A percentile compares a stretch with the other conserved stretches of the same genome.
Evolutionary conservation across 768 basidiomycete genomes (phyloP).

Genomic region (Coprinopsis strossmayeri): DNA sequence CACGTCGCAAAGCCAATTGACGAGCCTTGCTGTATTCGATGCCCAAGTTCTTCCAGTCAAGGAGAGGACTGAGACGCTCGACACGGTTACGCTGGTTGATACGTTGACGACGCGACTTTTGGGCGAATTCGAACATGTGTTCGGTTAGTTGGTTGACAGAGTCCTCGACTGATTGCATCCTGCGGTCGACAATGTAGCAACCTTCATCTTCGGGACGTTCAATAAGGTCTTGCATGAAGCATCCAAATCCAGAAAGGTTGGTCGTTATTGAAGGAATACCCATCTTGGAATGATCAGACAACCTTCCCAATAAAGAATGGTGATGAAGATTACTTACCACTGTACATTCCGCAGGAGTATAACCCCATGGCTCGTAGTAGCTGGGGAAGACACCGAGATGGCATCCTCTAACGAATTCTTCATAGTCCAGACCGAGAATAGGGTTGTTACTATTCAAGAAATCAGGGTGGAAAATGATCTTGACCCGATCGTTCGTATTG

Average conservation of each 20-base stretch:
- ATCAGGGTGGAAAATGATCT: slow-evolving; percentile 96
- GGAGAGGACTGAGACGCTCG: slow-evolving; percentile 83
- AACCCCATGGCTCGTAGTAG: slow-evolving; percentile 96
- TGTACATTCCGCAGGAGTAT: slow-evolving; percentile 98
- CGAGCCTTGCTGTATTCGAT: slow-evolving; percentile 96
- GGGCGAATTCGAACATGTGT: slow-evolving; percentile 67
- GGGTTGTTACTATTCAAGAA: slow-evolving; percentile 98
- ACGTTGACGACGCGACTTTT: slow-evolving; percentile 88
- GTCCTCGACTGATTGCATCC: slow-evolving; percentile 85
- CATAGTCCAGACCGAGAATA: slow-evolving; percentile 94
- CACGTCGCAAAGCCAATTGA: slow-evolving; percentile 84
- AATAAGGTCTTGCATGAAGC: slow-evolving; percentile 98
- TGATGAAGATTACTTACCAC: slow-evolving; percentile 50
- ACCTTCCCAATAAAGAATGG: not conserved
- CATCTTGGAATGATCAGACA: slow-evolving; percentile 51
- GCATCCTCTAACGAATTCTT: slow-evolving; percentile 97
- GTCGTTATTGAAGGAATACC: slow-evolving; percentile 97
- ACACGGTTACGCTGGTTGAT: slow-evolving; percentile 99
- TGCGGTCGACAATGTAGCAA: slow-evolving; percentile 93
- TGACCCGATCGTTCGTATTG: slow-evolving; percentile 80
- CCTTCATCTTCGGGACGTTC: slow-evolving; percentile 93
- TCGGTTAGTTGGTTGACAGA: slow-evolving; percentile 80
- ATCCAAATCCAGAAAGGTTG: slow-evolving; percentile 96
- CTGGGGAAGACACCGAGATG: slow-evolving; percentile 98
- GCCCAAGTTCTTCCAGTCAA: slow-evolving; percentile 98